Evolutionary conservation across 306 rosid species (phyloP).

Genomic region (Coriaria nepalensis): DNA sequence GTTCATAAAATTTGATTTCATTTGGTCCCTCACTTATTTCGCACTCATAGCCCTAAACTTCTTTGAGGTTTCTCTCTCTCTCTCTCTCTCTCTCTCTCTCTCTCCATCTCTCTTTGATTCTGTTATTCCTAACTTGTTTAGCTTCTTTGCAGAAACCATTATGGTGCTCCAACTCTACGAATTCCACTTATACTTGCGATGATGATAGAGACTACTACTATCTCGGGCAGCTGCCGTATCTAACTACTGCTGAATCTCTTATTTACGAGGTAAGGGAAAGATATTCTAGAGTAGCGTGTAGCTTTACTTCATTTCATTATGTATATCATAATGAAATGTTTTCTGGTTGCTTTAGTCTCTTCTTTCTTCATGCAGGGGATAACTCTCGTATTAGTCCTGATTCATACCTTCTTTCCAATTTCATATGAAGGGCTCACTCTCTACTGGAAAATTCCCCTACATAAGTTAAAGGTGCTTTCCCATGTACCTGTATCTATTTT

Average conservation of each 20-base stretch:
- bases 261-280: conserved; percentile 84
- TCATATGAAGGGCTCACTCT: conserved; percentile 54
- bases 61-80: conserved; percentile 55
- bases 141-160: conserved; percentile 59
- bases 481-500: conserved; percentile 8
- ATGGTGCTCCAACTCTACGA: conserved; percentile 53
- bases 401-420: conserved; percentile 68
- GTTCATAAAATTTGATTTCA: conserved; percentile 23
- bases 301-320: too few relatives aligned
- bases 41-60: conserved; percentile 66
- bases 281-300: too few relatives aligned
- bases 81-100: too few relatives aligned
- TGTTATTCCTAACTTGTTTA: neutral
- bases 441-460: conserved; percentile 50
- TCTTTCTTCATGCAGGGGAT: conserved; percentile 41
- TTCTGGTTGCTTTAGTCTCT: conserved; percentile 11
- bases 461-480: conserved; percentile 58
- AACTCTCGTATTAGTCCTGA: conserved; percentile 39
- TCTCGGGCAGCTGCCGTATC: conserved; percentile 86
- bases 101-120: neutral
- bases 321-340: too few relatives aligned
- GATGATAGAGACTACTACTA: conserved; percentile 66
- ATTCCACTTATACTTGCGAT: conserved; percentile 51
- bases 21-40: conserved; percentile 68
- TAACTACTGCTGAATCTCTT: conserved; percentile 50